Percentiles rank a stretch among this genome's conserved stretches.
These are phyloP conservation scores for Hypoxylon intermedium DNA, from an alignment of 495 filamentous ascomycete species.

Conservation along the genomic window DNA sequence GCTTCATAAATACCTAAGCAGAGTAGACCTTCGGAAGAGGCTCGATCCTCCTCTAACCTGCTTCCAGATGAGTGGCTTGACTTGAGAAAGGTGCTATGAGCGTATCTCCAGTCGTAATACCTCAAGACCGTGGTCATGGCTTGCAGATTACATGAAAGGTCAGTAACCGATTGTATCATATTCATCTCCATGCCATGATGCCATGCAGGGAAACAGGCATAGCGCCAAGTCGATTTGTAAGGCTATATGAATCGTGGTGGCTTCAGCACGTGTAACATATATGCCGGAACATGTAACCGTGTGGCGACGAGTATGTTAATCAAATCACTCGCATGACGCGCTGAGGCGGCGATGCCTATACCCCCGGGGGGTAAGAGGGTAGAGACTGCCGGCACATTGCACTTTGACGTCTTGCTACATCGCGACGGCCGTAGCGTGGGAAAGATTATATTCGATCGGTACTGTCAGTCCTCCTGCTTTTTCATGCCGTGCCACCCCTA, in stretches of 20 bases:
- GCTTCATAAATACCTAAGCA: conserved; percentile 3
- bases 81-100: too few relatives aligned
- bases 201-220: not conserved
- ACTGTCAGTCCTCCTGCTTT: not conserved
- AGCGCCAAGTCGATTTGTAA: not conserved
- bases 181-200: too few relatives aligned
- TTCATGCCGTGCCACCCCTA: not conserved
- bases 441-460: not conserved
- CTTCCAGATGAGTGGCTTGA: not conserved
- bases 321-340: too few relatives aligned
- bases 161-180: too few relatives aligned
- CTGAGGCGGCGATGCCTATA: too few relatives aligned
- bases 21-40: not conserved
- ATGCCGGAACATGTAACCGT: not conserved
- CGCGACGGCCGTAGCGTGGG: not conserved
- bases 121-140: too few relatives aligned
- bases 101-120: too few relatives aligned
- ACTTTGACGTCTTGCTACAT: not conserved
- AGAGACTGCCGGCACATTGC: not conserved
- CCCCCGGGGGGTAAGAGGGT: too few relatives aligned
- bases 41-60: not conserved
- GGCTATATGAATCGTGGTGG: not conserved
- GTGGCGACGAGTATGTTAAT: too few relatives aligned
- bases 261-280: not conserved
- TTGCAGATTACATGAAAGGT: too few relatives aligned